Evolutionary conservation across 148 eudicot species (phyloP).

Genomic region (Rhododendron kiyosumense): DNA sequence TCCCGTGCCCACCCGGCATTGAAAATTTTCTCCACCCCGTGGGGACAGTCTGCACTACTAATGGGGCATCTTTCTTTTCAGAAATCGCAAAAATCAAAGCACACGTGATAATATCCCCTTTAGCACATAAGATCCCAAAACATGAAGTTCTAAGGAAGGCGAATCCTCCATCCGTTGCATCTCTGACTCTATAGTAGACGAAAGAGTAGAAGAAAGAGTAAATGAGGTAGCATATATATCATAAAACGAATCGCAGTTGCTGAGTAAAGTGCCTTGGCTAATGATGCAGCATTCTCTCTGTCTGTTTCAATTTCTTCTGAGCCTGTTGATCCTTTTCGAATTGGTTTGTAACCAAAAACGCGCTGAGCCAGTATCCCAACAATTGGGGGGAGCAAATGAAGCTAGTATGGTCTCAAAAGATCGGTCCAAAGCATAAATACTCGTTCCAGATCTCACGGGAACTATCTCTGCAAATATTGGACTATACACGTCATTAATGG

Average conservation of each 20-base stretch:
- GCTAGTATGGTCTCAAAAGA: constrained; percentile 81
- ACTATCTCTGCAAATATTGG: constrained; percentile 99
- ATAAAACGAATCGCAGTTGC: constrained; percentile 63
- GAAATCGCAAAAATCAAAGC: no score
- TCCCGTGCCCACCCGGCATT: no score
- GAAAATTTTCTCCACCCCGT: no score
- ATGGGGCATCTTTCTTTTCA: no score
- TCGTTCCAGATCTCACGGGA: constrained; percentile 74
- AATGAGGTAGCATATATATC: constrained; percentile 54
- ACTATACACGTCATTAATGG: constrained; percentile 36
- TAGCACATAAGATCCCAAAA: no score
- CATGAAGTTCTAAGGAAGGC: no score
- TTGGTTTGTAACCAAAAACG: constrained; percentile 68
- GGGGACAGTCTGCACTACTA: no score
- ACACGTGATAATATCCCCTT: no score
- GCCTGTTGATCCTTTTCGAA: constrained; percentile 46
- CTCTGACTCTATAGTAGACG: constrained; percentile 48
- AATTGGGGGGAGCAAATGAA: constrained; percentile 89
- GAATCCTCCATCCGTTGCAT: background rate
- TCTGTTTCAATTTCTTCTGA: constrained; percentile 38
- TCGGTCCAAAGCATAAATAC: constrained; percentile 85
- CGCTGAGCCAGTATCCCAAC: constrained; percentile 84
- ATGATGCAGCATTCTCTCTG: constrained; percentile 64
- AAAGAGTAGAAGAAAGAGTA: constrained; percentile 62
- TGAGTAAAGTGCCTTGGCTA: constrained; percentile 74